Evolutionary conservation across 163 green algal species (phyloP), one percentile per base, ranked within the genome.

Genomic region (Scenedesmus sp.): DNA sequence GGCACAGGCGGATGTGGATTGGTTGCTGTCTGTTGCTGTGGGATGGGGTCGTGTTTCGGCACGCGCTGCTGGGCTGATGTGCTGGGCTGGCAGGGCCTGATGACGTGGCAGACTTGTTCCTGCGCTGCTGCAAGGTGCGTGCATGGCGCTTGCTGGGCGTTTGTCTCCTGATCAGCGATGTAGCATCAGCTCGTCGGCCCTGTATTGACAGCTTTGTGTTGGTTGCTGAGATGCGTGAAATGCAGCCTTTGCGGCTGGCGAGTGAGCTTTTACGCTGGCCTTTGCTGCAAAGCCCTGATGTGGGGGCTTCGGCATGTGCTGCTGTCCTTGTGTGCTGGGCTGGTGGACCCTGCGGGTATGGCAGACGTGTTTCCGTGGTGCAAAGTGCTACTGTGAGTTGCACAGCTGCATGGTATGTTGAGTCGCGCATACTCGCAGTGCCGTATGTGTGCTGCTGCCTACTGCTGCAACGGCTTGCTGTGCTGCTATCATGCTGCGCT

Each of bases 81-180:
- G 84, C 86, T 24, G 73, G 61, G n/a, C 76, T 95, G n/a, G 91
- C 49, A 22, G 80, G 79, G 44, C 49, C 95, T 56, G 91, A 95
- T 13, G 95, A 97, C 86, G 94, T 97, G 26, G 89, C 93, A 59
- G 44, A 81, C 22, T 92, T 98, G 35, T 98, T 98, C 81, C 68
- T 93, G n/a, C 94, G 93, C 51, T 97, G 96, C 90, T 88, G 82
- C 81, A 92, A 93, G 37, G 87, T 59, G 44, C n/a, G 43, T 20
- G 22, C 24, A 13, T 26, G 16, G 53, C 2, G 12, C 16, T 65
- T 65, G 53, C 2, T 26, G 53, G 13, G 51, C 51, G 7, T 61
- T 61, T 61, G 51, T 61, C n/a, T n/a, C n/a, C n/a, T n/a, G n/a
- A n/a, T n/a, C n/a, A n/a, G n/a, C n/a, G n/a, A n/a, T n/a, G n/a